Conservation (phyloP, 352 stramenopile species). For the Globisporangium mamillatum region DNA sequence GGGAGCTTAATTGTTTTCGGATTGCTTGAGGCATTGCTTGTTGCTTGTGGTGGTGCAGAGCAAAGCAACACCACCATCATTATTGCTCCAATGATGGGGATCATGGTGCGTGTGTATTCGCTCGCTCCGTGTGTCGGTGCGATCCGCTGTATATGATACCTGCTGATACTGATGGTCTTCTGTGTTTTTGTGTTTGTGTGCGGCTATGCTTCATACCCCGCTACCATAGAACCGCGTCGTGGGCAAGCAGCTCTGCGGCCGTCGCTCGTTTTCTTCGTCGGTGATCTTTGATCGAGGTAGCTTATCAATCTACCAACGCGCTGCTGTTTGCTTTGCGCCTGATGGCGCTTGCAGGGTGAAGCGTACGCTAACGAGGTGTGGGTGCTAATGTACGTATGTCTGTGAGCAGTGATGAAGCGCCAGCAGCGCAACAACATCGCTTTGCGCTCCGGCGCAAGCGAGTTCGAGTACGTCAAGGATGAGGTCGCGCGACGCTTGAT, state of each 20-base stretch:
- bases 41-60: neutral
- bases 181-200: neutral
- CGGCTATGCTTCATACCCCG: conserved; percentile 3
- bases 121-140: neutral
- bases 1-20: no score
- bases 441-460: conserved; percentile 44
- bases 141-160: neutral
- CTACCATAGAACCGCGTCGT: conserved; percentile 29
- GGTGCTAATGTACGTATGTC: conserved; percentile 3
- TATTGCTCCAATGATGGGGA: conserved; percentile 11
- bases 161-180: neutral
- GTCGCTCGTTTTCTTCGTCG: conserved; percentile 43
- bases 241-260: conserved; percentile 19
- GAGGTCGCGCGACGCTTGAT: conserved; percentile 81
- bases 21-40: no score
- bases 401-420: conserved; percentile 56
- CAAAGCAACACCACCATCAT: neutral
- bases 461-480: conserved; percentile 87
- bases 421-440: conserved; percentile 82
- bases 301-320: neutral
- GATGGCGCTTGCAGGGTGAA: neutral
- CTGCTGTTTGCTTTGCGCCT: neutral
- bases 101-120: conserved; percentile 14
- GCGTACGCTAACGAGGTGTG: neutral
- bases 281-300: conserved; percentile 65